Base-by-base conservation (phyloP, 805 yeast genomes). In the Brettanomyces nanus region DNA sequence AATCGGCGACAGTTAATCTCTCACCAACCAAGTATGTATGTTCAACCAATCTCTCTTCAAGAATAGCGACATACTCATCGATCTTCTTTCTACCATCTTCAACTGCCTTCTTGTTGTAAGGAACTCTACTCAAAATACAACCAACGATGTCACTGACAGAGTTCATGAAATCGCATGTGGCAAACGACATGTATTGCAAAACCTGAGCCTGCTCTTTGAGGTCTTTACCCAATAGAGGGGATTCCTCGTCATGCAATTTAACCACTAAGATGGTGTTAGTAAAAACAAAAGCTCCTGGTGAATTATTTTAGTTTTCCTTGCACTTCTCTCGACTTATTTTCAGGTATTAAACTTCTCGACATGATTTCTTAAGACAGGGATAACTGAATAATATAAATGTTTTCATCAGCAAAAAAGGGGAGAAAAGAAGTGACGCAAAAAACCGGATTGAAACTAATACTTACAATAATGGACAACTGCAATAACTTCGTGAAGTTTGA, bases 301-400 rank as follows among this genome's bases (percentile, higher is more conserved):
- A n/a, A n/a, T n/a, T n/a, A n/a, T n/a, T n/a, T n/a, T n/a, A n/a
- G n/a, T n/a, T n/a, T n/a, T n/a, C n/a, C n/a, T n/a, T n/a, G n/a
- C n/a, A n/a, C n/a, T n/a, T n/a, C n/a, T n/a, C n/a, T n/a, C n/a
- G n/a, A n/a, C n/a, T 33, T 28, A 14, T 10, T 57, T 59, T 76
- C 81, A 75, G 81, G 71, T 47, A n/a, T 68, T 43, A 62, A 46
- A 62, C 37, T 61, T 68, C 80, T 79, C 85, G 85, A 78, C 85
- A 79, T 72, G 56, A 58, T 76, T 46, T 76, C 61, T 79, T 79
- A 78, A 79, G 85, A 79, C 85, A 79, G 85, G 85, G 85, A 79
- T 79, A 79, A 79, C 85, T 79, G 85, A 79, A 59, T 66, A 65
- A 49, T 53, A 56, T 58, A 63, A 62, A 56, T 43, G 61, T 58